These are phyloP conservation scores for Citrus trifoliata DNA, from an alignment of 345 rosid species.

Conservation along the genomic window DNA sequence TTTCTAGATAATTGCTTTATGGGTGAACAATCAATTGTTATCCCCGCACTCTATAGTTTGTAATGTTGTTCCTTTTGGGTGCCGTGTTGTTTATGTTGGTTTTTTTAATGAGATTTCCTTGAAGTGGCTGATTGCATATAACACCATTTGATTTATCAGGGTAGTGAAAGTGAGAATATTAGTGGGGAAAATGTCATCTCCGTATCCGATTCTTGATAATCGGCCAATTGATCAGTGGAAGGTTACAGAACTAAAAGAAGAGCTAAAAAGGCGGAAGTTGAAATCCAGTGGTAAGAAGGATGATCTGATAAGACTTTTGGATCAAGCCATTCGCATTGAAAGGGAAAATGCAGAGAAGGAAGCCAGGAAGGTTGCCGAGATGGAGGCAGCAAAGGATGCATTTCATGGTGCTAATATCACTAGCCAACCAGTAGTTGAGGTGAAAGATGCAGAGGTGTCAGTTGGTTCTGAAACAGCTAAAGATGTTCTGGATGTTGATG, in stretches of 20 bases:
- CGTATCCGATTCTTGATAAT: conserved; percentile 62
- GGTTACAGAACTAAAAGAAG: conserved; percentile 93
- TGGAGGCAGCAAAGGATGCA: conserved; percentile 16
- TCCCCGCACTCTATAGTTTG: not conserved
- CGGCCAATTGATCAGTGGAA: conserved; percentile 90
- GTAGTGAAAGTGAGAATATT: conserved; percentile 18
- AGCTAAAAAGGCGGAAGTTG: conserved; percentile 75
- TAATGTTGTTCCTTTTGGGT: not conserved
- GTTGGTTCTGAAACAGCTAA: conserved; percentile 25
- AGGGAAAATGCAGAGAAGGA: conserved; percentile 38
- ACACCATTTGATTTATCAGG: conserved; percentile 16
- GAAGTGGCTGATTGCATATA: conserved; percentile 3
- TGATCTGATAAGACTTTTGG: conserved; percentile 78
- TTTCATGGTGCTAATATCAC: conserved; percentile 29
- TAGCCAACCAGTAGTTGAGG: conserved; percentile 16
- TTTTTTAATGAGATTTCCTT: not conserved
- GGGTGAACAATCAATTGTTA: not conserved
- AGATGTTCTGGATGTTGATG: conserved; percentile 8
- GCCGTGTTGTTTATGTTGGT: not conserved
- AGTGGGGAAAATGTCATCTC: conserved; percentile 62
- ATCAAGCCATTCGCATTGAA: conserved; percentile 67
- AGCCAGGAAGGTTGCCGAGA: not conserved
- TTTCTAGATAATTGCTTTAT: not conserved
- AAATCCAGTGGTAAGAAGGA: conserved; percentile 77
- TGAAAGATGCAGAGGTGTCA: conserved; percentile 21